These are phyloP conservation scores for Plicaturopsis crispa DNA, from an alignment of 768 basidiomycete species.

Conservation along the genomic window DNA sequence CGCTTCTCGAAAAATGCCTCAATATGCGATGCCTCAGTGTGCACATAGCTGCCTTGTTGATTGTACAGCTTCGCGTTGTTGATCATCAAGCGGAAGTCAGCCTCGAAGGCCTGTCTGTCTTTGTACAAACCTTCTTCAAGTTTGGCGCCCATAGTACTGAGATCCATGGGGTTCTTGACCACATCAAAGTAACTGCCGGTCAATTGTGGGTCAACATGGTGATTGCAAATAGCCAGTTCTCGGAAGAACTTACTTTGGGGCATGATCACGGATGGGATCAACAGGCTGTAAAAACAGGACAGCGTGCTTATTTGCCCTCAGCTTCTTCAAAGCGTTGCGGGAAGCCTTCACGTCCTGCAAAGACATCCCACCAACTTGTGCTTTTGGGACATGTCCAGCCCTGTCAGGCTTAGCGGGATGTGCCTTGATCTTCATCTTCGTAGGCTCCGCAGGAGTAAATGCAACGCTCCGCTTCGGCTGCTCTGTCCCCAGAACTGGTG, in stretches of 20 bases:
- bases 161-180: slow-evolving; percentile 92
- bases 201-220: background rate
- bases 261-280: slow-evolving; percentile 90
- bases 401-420: slow-evolving; percentile 30
- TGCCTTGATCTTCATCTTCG: slow-evolving; percentile 4
- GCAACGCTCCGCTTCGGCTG: slow-evolving; percentile 26
- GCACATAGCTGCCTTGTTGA: slow-evolving; percentile 56
- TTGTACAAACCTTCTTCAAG: slow-evolving; percentile 82
- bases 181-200: slow-evolving; percentile 77
- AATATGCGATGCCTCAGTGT: slow-evolving; percentile 67
- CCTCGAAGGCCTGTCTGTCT: slow-evolving; percentile 74
- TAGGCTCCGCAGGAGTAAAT: slow-evolving; percentile 18
- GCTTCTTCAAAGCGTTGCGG: slow-evolving; percentile 72
- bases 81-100: slow-evolving; percentile 86
- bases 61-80: slow-evolving; percentile 87
- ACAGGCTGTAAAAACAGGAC: slow-evolving; percentile 79
- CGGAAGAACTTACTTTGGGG: slow-evolving; percentile 68
- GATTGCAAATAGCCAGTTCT: too few species aligned
- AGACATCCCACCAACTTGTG: slow-evolving; percentile 71
- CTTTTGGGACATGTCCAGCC: slow-evolving; percentile 44
- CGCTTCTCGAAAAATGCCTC: slow-evolving; percentile 84
- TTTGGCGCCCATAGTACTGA: slow-evolving; percentile 83
- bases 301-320: slow-evolving; percentile 68
- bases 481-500: slow-evolving; percentile 25
- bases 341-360: slow-evolving; percentile 69